A percentile compares a stretch with the other conserved stretches of the same genome.
Evolutionary conservation across 1,284 basidiomycete species (phyloP).

Genomic region (Trichosporon sp.): DNA sequence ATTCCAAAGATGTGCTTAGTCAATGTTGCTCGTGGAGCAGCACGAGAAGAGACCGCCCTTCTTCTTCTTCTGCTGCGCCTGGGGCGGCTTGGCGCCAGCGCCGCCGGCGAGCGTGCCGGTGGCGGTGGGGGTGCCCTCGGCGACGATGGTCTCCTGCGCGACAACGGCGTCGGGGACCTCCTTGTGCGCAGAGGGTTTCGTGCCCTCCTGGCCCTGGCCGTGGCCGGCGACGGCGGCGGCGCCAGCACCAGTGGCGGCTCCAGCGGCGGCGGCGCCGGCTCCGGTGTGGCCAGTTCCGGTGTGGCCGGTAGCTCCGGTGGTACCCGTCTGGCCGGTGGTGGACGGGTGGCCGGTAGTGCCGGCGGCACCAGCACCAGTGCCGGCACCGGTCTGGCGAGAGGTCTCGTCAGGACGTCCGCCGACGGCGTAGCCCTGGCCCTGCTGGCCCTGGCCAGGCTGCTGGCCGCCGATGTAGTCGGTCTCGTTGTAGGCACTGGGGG

Average conservation of each 20-base stretch:
- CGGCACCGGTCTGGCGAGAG: background rate
- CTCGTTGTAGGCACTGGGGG: background rate
- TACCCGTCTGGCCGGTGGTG: background rate
- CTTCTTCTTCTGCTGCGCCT: conserved; percentile 42
- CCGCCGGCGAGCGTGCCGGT: background rate
- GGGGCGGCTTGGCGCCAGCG: conserved; percentile 18
- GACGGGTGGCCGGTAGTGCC: conserved; percentile 3
- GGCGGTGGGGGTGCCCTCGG: conserved; percentile 15
- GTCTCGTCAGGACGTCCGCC: conserved; percentile 11
- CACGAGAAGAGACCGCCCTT: conserved; percentile 49
- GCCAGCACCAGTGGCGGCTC: conserved; percentile 23
- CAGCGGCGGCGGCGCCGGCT: conserved; percentile 9
- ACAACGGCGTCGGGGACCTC: background rate
- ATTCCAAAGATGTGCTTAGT: conserved; percentile 27
- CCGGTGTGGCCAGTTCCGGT: background rate
- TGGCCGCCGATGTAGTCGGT: background rate
- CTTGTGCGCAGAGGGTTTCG: conserved; percentile 16
- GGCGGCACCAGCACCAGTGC: background rate
- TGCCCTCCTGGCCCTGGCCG: conserved; percentile 20
- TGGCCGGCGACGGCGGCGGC: conserved; percentile 22
- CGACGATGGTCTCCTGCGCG: background rate
- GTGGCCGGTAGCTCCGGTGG: background rate
- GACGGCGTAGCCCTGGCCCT: background rate
- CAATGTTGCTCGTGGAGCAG: conserved; percentile 43
- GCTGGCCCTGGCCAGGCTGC: background rate